Percentiles rank a stretch among this genome's conserved stretches.
Evolutionary conservation across 768 basidiomycete genomes (phyloP).

Genomic region (Tulasnella sp.): DNA sequence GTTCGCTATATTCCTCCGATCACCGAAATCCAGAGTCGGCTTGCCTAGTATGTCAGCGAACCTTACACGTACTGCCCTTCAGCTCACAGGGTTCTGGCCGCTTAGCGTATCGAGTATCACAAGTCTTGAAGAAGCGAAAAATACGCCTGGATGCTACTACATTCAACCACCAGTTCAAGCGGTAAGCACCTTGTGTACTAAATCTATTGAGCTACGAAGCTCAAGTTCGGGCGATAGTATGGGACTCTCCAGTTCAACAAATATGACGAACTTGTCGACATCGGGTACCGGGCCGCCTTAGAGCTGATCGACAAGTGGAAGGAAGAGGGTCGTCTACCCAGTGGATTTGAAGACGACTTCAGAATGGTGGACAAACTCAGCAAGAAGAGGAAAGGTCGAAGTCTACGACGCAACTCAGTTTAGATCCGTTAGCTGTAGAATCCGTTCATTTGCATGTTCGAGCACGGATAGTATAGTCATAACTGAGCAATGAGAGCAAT

Average conservation of each 20-base stretch:
- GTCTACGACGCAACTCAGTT: constrained; percentile 73
- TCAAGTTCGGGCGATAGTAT: constrained; percentile 50
- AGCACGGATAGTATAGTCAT: background rate
- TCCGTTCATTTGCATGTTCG: background rate
- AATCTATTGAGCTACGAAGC: background rate
- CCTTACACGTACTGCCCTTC: constrained; percentile 6
- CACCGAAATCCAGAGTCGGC: constrained; percentile 87
- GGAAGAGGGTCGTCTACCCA: constrained; percentile 73
- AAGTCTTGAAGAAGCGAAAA: constrained; percentile 94
- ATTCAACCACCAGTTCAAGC: constrained; percentile 94
- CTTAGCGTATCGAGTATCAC: constrained; percentile 89
- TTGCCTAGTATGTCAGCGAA: constrained; percentile 75
- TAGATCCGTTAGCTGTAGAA: constrained; percentile 32
- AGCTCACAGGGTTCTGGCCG: background rate
- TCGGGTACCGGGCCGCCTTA: constrained; percentile 71
- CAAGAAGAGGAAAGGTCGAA: constrained; percentile 66
- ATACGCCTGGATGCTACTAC: constrained; percentile 81
- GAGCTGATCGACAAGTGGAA: constrained; percentile 73
- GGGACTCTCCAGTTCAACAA: constrained; percentile 87
- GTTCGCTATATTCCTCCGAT: constrained; percentile 76
- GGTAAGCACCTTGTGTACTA: constrained; percentile 44
- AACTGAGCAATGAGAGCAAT: background rate
- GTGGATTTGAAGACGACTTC: constrained; percentile 51
- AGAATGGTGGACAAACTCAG: constrained; percentile 50
- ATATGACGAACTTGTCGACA: constrained; percentile 81